Conservation (phyloP, 2,329 filamentous ascomycete species). For the Talaromyces sp. region DNA sequence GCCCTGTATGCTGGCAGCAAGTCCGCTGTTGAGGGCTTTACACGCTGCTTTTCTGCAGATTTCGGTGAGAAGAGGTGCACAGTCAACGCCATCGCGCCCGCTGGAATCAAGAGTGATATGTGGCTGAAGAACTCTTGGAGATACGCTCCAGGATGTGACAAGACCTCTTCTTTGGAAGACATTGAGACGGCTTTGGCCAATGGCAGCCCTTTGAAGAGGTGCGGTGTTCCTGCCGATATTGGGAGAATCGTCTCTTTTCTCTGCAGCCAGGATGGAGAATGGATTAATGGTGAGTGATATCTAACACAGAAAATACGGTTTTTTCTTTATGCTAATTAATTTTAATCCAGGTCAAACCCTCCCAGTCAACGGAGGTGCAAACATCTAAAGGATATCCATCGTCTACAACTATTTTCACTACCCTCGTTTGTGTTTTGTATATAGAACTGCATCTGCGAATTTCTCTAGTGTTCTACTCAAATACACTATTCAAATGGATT, state of each 20-base stretch:
- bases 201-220: constrained; percentile 56
- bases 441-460: not conserved
- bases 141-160: constrained; percentile 50
- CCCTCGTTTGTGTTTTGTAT: not conserved
- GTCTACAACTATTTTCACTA: not conserved
- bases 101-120: constrained; percentile 69
- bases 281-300: constrained; percentile 55
- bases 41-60: constrained; percentile 68
- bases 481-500: no score
- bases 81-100: constrained; percentile 63
- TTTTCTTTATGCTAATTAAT: not conserved
- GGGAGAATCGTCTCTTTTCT: constrained; percentile 54
- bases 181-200: constrained; percentile 54
- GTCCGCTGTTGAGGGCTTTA: constrained; percentile 71
- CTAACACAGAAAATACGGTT: not conserved
- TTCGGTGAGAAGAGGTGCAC: constrained; percentile 60
- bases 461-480: not conserved
- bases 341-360: constrained; percentile 11
- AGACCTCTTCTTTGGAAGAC: constrained; percentile 41
- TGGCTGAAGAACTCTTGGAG: constrained; percentile 66
- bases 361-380: constrained; percentile 14
- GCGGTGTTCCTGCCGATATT: constrained; percentile 55
- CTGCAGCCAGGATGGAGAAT: constrained; percentile 55
- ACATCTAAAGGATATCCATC: constrained; percentile 4
- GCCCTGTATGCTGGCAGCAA: constrained; percentile 71